A percentile compares a stretch with the other conserved stretches of the same genome.
These are phyloP conservation scores for Chaetomium fimeti DNA, from an alignment of 495 filamentous ascomycete species.

Conservation along the genomic window DNA sequence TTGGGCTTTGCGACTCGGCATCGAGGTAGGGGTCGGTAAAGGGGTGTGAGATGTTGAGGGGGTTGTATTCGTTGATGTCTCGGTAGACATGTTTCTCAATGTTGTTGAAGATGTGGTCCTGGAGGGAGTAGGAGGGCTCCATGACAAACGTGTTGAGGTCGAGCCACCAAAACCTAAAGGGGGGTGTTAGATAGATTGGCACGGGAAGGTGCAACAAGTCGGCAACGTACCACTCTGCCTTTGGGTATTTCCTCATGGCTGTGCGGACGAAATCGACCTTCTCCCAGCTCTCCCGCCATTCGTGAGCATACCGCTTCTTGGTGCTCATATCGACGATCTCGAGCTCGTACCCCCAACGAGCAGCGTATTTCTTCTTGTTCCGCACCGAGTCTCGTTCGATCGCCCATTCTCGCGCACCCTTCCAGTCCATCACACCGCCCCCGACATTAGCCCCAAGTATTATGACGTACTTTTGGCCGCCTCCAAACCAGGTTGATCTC, in stretches of 20 bases:
- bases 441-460: constrained; percentile 92
- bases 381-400: constrained; percentile 93
- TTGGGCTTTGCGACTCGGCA: constrained; percentile 61
- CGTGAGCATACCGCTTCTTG: constrained; percentile 97
- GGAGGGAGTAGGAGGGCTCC: constrained; percentile 89
- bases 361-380: constrained; percentile 88
- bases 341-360: constrained; percentile 89
- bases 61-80: constrained; percentile 95
- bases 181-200: constrained; percentile 30
- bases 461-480: constrained; percentile 88
- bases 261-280: constrained; percentile 95
- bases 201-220: background rate
- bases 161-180: constrained; percentile 97
- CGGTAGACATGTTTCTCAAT: constrained; percentile 77
- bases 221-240: constrained; percentile 85
- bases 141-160: constrained; percentile 98
- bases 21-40: constrained; percentile 71
- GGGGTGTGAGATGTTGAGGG: constrained; percentile 88
- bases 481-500: constrained; percentile 58
- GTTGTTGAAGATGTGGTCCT: constrained; percentile 83
- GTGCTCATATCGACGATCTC: constrained; percentile 98
- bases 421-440: constrained; percentile 98
- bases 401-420: constrained; percentile 95
- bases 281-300: constrained; percentile 99
- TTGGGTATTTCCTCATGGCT: constrained; percentile 86